Conservation (phyloP, 2,329 filamentous ascomycete genomes). For the Fusarium haematococcum region DNA sequence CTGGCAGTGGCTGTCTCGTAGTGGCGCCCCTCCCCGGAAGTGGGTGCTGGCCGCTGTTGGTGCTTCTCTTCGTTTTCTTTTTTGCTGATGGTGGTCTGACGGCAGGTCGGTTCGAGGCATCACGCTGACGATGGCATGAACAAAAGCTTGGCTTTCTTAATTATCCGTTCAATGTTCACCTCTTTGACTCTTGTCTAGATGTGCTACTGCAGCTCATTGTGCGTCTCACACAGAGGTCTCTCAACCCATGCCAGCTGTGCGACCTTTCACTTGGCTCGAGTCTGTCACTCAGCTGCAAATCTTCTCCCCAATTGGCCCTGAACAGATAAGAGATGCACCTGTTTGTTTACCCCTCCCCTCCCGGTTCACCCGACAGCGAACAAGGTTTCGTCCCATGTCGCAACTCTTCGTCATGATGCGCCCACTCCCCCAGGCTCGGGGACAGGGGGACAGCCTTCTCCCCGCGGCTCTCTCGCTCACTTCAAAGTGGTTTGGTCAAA, state of each 20-base stretch:
- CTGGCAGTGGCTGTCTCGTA: not conserved
- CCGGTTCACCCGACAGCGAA: conserved; percentile 25
- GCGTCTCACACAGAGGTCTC: not conserved
- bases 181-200: not conserved
- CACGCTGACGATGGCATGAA: not conserved
- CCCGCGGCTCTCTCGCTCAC: not conserved
- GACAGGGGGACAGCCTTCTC: not conserved
- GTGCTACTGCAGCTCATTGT: not conserved
- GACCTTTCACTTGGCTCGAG: not conserved
- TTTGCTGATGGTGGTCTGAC: conserved; percentile 2
- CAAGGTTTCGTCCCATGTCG: conserved; percentile 3
- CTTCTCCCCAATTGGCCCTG: not conserved
- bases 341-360: conserved; percentile 12
- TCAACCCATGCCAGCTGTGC: conserved; percentile 21
- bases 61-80: not conserved
- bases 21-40: not conserved
- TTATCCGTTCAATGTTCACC: not conserved
- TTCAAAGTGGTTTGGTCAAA: not conserved
- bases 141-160: not conserved
- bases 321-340: not conserved
- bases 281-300: not conserved
- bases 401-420: conserved; percentile 16
- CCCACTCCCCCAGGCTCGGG: conserved; percentile 13
- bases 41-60: not conserved
- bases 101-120: not conserved